Evolutionary conservation across 768 basidiomycete genomes (phyloP), one percentile per base, ranked within the genome.

Genomic region (Lentinula sp.): DNA sequence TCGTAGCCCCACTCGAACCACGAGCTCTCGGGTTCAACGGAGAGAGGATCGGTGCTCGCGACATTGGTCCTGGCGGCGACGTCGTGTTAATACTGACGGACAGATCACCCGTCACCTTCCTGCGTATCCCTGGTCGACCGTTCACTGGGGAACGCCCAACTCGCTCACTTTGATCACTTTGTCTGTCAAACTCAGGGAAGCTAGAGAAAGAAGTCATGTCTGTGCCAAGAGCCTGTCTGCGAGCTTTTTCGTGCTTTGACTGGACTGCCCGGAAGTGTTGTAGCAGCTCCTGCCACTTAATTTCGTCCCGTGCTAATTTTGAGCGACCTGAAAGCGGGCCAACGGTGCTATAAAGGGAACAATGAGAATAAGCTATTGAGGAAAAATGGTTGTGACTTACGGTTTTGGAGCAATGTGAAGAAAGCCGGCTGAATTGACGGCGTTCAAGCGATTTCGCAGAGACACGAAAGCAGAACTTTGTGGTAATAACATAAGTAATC

Each of bases 401-500:
- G 90, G 75, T 74, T 91, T 92, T 0, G 95, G 91, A 8, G 91
- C 86, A 62, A 95, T 91, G 58, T 97, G 93, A 7, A 96, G 73
- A 75, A 94, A 98, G 5, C 96, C 96, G 7, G 95, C 86, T 3
- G 96, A 93, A 73, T 95, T 95, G 52, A 98, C 95, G 1, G 95
- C 94, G 65, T 91, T 95, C 48, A 99, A 78, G 23, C 97, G 87
- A 74, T 97, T 98, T 42, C 95, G 84, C 23, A 99, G 80, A 0
- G 96, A 96, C 8, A 94, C 86, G 67, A 99, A 99, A 2, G 97
- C 97, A 23, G 90, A 89, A 69, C 95, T 97, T 76, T 99, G 97
- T 0, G 97, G 97, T 8, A 99, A 76, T 58, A 98, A 78, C 97
- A 99, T 99, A 62, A 99, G 78, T 7, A 99, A 78, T 2, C 97